Percentiles rank a stretch among this genome's conserved stretches.
Evolutionary conservation across 2,329 filamentous ascomycete species (phyloP).

Genomic region (Parascedosporium putredinis): DNA sequence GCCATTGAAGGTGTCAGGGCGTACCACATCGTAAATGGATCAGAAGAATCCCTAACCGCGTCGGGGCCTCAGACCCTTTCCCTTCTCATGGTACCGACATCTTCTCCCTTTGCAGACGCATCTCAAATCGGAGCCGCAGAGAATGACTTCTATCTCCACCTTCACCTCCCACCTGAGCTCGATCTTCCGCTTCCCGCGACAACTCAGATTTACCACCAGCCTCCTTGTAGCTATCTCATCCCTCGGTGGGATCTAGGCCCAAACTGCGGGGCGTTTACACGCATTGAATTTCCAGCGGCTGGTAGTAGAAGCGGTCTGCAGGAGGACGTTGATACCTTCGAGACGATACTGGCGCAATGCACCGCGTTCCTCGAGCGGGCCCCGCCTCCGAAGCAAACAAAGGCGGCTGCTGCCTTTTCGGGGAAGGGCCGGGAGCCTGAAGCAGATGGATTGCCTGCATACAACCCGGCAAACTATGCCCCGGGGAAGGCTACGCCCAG

Average conservation of each 20-base stretch:
- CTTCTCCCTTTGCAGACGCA: conserved; percentile 54
- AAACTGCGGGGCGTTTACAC: conserved; percentile 80
- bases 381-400: conserved; percentile 41
- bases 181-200: conserved; percentile 89
- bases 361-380: conserved; percentile 88
- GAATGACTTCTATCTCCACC: conserved; percentile 93
- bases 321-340: conserved; percentile 91
- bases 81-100: conserved; percentile 89
- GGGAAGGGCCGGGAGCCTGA: conserved; percentile 30
- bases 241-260: conserved; percentile 89
- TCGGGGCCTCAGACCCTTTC: conserved; percentile 86
- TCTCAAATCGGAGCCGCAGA: conserved; percentile 50
- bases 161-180: conserved; percentile 88
- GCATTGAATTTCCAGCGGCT: conserved; percentile 76
- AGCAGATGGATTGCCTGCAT: conserved; percentile 44
- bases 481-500: conserved; percentile 69
- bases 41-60: conserved; percentile 71
- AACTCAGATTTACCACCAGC: conserved; percentile 95
- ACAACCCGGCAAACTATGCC: conserved; percentile 73
- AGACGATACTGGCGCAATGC: conserved; percentile 96
- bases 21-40: conserved; percentile 82
- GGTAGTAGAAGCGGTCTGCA: conserved; percentile 66
- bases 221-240: conserved; percentile 84
- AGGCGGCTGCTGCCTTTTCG: conserved; percentile 14
- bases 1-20: conserved; percentile 78